phyloP scores from a whole-genome alignment of 805 yeast genomes.

The Maudiozyma pseudohumilis region DNA sequence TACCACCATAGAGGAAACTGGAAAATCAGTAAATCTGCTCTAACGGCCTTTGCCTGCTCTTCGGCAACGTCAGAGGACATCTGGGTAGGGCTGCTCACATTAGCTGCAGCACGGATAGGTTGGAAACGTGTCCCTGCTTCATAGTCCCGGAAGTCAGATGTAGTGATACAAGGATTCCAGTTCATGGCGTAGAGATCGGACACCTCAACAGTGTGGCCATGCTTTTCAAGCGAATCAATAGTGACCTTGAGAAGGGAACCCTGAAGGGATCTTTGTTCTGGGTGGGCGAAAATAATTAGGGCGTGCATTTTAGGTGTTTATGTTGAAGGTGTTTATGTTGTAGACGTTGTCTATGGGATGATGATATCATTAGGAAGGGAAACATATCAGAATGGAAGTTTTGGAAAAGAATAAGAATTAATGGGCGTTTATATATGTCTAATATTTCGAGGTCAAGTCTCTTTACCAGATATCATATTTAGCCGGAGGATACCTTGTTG shows the following conservation, averaged over 20 bases:
- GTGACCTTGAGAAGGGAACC: conserved; percentile 14
- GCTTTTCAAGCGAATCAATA: conserved; percentile 11
- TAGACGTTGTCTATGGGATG: too few species aligned
- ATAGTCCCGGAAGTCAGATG: conserved; percentile 14
- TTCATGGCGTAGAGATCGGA: conserved; percentile 19
- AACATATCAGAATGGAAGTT: too few species aligned
- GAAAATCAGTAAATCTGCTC: conserved; percentile 24
- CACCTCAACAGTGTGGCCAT: conserved; percentile 22
- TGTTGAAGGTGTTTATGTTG: too few species aligned
- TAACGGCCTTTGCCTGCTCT: conserved; percentile 22
- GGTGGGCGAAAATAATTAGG: conserved; percentile 24
- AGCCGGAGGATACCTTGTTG: too few species aligned
- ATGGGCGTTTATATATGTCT: too few species aligned
- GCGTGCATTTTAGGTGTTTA: conserved; percentile 18
- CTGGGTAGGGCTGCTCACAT: conserved; percentile 7
- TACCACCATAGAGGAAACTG: conserved; percentile 28
- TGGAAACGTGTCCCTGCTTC: conserved; percentile 10
- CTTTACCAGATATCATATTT: too few species aligned
- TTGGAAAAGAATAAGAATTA: too few species aligned
- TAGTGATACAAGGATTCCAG: conserved; percentile 17
- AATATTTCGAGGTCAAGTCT: too few species aligned
- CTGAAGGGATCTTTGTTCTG: conserved; percentile 19
- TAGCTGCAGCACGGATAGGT: conserved; percentile 12
- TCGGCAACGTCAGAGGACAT: conserved; percentile 20
- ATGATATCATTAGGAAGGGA: too few species aligned